phyloP scores from a whole-genome alignment of 495 filamentous ascomycete genomes.

The Clohesyomyces aquaticus region DNA sequence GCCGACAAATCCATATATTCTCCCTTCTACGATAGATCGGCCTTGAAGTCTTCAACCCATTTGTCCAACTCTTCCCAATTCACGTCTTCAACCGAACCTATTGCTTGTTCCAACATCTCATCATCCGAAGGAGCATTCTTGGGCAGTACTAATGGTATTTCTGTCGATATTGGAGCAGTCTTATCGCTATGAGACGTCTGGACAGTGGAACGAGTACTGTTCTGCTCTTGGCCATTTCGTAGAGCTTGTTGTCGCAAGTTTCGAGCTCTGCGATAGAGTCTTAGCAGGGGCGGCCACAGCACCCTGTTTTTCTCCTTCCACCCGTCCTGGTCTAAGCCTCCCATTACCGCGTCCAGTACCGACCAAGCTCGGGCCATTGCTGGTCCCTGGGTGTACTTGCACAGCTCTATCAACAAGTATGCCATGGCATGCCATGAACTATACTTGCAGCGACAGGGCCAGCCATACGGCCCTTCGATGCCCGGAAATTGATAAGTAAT shows the following conservation, averaged over 20 bases:
- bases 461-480: constrained; percentile 15
- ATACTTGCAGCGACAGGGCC: constrained; percentile 34
- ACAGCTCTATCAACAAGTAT: constrained; percentile 26
- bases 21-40: neutral
- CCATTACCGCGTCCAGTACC: constrained; percentile 24
- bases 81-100: constrained; percentile 14
- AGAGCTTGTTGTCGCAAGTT: constrained; percentile 7
- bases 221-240: neutral
- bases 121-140: constrained; percentile 11
- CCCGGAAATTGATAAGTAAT: constrained; percentile 24
- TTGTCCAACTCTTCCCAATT: constrained; percentile 29
- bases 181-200: neutral
- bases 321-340: neutral
- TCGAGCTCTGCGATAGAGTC: constrained; percentile 15
- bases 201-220: neutral
- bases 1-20: constrained; percentile 3
- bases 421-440: constrained; percentile 32
- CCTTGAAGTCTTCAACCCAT: constrained; percentile 20
- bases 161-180: neutral
- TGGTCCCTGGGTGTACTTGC: constrained; percentile 7
- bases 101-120: constrained; percentile 8
- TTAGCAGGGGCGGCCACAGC: constrained; percentile 15
- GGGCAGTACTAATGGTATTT: neutral
- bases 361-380: constrained; percentile 27
- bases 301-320: constrained; percentile 3